Evolutionary conservation across 306 rosid genomes (phyloP), one percentile per base, ranked within the genome.

Genomic region (Alnus rubra): DNA sequence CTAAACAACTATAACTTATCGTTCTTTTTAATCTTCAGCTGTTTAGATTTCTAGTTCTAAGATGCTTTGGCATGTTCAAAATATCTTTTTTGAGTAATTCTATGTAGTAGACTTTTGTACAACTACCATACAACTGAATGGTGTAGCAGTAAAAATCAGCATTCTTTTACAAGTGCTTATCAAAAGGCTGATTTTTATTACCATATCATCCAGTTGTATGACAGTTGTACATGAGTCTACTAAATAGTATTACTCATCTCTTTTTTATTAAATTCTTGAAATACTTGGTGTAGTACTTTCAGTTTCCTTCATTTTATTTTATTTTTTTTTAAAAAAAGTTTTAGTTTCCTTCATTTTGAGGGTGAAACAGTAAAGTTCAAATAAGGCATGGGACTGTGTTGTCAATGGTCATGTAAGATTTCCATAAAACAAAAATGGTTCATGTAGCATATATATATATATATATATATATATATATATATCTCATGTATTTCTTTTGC

Each of bases 11-110:
- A 64, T 15, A 35, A 33, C 28, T 64, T 37, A 23, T 64, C 23
- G 1, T 64, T 64, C 69, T 33, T 14, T 37, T 19, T 15, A 15
- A 62, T 62, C 42, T 30, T 62, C 69, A 12, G n/a, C 69, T 30
- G 9, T 31, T 12, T 30, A 13, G n/a, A 62, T 31, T 62, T 63
- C 69, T 33, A 63, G 67, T 33, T 56, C 58, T 53, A 53, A 19
- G 58, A 53, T 53, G 18, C 58, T 53, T 19, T 63, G n/a, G 16
- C 45, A 63, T 63, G 69, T 63, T 63, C 42, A 63, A 63, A 63
- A 35, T 13, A 50, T 50, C 28, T 23, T 23, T 23, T 23, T 23
- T 23, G 28, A 23, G 28, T 23, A 23, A 23, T 23, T 23, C 28
- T 23, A 23, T 23, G 28, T 23, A 23, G 28, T 23, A 23, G 28